Base-by-base conservation (phyloP, 257 asterid genomes). In the Ophiorrhiza pumila region DNA sequence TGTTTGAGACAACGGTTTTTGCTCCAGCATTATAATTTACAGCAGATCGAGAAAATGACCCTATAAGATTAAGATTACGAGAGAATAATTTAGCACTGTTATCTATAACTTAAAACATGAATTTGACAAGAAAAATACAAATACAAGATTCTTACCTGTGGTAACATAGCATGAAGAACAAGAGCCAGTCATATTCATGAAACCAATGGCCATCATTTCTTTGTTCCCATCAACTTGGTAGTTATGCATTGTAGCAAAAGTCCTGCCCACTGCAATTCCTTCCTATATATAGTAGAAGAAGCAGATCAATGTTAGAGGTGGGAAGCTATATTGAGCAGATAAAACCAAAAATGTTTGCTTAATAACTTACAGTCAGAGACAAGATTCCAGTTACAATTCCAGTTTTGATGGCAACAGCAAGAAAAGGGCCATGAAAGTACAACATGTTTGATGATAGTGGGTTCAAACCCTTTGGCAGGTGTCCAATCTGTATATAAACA, bases 201-300 rank as follows among this genome's bases (percentile, higher is more conserved):
- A 80, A 78, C 99, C 99, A 63, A 94, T 88, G 45, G 97, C 99
- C 97, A 91, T 83, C 99, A 94, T 94, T 86, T 94, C 99, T 84
- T 91, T 88, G 86, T 94, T 91, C 42, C 97, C 99, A 74, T 94
- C 99, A 43, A 94, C 93, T 88, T 91, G 97, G 87, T 94, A 94
- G 76, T 94, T 91, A 74, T 84, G 83, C 65, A 94, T 64, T 35
- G 91, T 66, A 15, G 97, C 99, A 82, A 94, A 94, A 45, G 99
- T 94, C 61, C 97, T 83, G 71, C 99, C 99, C 22, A 94, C 97
- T 22, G 99, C 97, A 68, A 94, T 91, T 72, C 97, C 97, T 90
- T 94, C 99, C 95, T 93, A 34, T n/a, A n/a, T n/a, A n/a, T n/a
- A n/a, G n/a, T 74, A 82, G 45, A 43, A 73, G 52, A 56, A 43